Evolutionary conservation across 1,284 basidiomycete species (phyloP).

Genomic region (Somion occarium): DNA sequence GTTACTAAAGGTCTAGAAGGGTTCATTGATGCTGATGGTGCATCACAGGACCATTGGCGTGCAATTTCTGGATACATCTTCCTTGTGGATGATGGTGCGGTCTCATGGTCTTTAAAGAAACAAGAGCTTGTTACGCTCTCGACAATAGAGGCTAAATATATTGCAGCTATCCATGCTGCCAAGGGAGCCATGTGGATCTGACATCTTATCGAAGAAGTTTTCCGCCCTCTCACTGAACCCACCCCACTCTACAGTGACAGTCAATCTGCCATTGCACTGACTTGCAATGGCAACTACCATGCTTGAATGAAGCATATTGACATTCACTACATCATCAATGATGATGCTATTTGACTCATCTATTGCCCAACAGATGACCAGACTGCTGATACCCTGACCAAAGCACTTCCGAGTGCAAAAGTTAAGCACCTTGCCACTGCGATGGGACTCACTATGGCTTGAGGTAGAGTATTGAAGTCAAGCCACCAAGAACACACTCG

Average conservation of each 20-base stretch:
- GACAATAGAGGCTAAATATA: conserved; percentile 19
- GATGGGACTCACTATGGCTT: background rate
- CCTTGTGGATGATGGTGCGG: conserved; percentile 17
- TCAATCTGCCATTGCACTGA: background rate
- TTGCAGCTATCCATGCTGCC: conserved; percentile 2
- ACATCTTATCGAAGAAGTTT: background rate
- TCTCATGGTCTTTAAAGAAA: conserved; percentile 20
- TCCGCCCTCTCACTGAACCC: background rate
- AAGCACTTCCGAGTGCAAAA: background rate
- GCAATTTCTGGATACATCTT: conserved; percentile 17
- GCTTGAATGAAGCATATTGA: conserved; percentile 5
- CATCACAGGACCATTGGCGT: background rate
- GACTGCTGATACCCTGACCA: conserved; percentile 3
- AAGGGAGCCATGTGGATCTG: conserved; percentile 1
- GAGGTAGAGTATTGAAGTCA: conserved; percentile 1
- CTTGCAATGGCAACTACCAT: background rate
- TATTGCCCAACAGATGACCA: background rate
- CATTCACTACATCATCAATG: background rate
- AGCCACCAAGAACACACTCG: too few relatives aligned
- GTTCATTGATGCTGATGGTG: background rate
- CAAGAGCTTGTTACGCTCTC: conserved; percentile 22
- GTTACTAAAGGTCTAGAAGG: background rate
- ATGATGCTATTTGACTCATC: background rate
- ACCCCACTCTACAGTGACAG: conserved; percentile 3
- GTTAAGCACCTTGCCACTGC: background rate